Percentiles rank a stretch among this genome's conserved stretches.
Evolutionary conservation across 2,329 filamentous ascomycete genomes (phyloP).

Genomic region (Fusarium clavum): DNA sequence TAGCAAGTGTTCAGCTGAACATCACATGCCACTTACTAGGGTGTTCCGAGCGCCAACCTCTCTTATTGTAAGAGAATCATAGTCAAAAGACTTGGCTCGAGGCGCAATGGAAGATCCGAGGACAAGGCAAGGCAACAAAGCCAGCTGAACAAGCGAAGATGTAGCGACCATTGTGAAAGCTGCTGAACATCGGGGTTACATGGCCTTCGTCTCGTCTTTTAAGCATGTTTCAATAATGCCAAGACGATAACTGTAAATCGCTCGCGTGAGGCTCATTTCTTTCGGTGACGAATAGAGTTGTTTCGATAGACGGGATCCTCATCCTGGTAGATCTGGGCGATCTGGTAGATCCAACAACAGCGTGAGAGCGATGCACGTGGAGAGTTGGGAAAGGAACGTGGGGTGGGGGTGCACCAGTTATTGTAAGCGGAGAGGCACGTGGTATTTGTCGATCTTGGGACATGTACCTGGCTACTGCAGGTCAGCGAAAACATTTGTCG

Average conservation of each 20-base stretch:
- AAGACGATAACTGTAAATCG: conserved; percentile 3
- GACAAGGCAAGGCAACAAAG: conserved; percentile 35
- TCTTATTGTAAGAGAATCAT: conserved; percentile 46
- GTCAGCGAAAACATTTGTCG: not conserved
- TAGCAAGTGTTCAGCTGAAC: rapidly evolving
- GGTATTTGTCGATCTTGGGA: conserved; percentile 20
- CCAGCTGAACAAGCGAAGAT: conserved; percentile 33
- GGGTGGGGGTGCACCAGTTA: not conserved
- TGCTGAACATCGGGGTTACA: conserved; percentile 8
- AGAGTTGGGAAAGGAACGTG: conserved; percentile 31
- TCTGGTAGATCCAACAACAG: conserved; percentile 35
- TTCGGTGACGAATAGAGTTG: conserved; percentile 40
- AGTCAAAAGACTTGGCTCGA: conserved; percentile 42
- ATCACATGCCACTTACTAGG: conserved; percentile 39
- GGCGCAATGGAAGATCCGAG: conserved; percentile 26
- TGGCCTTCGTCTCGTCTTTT: conserved; percentile 20
- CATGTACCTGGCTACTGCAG: not conserved
- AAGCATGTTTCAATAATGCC: conserved; percentile 26
- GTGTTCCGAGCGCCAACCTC: conserved; percentile 56
- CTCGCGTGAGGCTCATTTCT: conserved; percentile 25
- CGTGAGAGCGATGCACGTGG: conserved; percentile 32
- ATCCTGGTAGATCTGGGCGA: conserved; percentile 6
- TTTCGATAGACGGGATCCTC: conserved; percentile 4
- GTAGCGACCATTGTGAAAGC: conserved; percentile 30
- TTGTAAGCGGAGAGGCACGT: conserved; percentile 22